Base-by-base conservation (phyloP, 768 basidiomycete genomes). In the Pulveroboletus ravenelii region DNA sequence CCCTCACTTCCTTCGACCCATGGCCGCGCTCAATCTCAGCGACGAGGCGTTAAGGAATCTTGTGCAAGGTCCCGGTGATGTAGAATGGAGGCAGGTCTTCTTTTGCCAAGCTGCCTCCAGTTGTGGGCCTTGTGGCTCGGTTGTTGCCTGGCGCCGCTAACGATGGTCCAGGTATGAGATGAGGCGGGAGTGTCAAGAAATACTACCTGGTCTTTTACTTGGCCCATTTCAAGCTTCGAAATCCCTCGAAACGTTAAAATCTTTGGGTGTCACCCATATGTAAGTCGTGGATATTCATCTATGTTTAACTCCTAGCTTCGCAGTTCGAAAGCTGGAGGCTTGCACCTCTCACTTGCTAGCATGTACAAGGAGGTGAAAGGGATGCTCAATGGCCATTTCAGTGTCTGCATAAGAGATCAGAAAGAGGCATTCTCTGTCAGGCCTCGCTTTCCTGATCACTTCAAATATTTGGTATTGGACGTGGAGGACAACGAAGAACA, bases 401-500 rank as follows among this genome's bases (percentile, higher is more conserved):
- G 91, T 50, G 82, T 93, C 15, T 93, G 91, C 62, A 92, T 93
- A 63, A 84, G 91, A 40, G 91, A 93, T 64, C 81, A 77, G 50
- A 91, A 91, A 63, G 91, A 93, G 64, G 88, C 91, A 1, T 93
- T 93, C 70, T 89, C 93, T 14, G 89, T 96, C 46, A 76, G 79
- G 48, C 89, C 93, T 3, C 82, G 92, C 20, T 96, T 93, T 61
- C 85, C 85, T 3, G 86, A 86, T 0, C 72, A 79, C 18, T 91
- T 94, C 70, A 60, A 64, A 35, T 96, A 96, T 66, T 67, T 92
- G 62, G 82, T 84, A 1, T 73, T 95, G 31, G 87, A 94, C 64
- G 89, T 96, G 25, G 80, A 92, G 64, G 93, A 96, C 66, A 91
- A 82, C 57, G 92, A 94, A 66, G 93, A 95, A 63, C 93, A 96